Conservation (phyloP, 495 filamentous ascomycete species). For the Echria macrotheca region DNA sequence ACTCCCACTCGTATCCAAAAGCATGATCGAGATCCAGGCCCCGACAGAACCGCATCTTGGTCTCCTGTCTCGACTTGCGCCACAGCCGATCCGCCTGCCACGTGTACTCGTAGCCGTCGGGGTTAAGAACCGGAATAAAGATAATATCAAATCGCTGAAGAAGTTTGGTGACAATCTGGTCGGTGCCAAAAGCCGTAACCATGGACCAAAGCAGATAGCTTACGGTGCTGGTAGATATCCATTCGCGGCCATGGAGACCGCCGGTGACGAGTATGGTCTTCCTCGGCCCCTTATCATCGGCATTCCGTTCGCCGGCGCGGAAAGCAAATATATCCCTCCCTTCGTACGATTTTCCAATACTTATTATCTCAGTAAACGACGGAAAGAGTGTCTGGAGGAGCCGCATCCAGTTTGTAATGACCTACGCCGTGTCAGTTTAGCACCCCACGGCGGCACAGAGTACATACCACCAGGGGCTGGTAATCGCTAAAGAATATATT, state of each 20-base stretch:
- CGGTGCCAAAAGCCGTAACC: constrained; percentile 72
- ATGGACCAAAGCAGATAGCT: constrained; percentile 86
- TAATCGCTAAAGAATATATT: constrained; percentile 87
- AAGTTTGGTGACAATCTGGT: constrained; percentile 61
- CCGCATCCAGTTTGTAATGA: constrained; percentile 72
- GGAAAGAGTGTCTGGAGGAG: constrained; percentile 85
- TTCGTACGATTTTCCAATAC: constrained; percentile 75
- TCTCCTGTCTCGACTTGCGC: constrained; percentile 91
- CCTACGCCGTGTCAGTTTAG: constrained; percentile 16
- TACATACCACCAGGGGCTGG: constrained; percentile 71
- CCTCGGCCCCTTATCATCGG: constrained; percentile 32
- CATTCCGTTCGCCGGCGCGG: constrained; percentile 62
- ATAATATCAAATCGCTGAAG: constrained; percentile 79
- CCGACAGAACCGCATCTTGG: constrained; percentile 73
- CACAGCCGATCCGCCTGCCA: constrained; percentile 90
- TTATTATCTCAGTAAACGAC: constrained; percentile 64
- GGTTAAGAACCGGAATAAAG: constrained; percentile 83
- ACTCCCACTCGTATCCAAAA: constrained; percentile 82
- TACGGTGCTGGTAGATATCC: constrained; percentile 92
- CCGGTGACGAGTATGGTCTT: constrained; percentile 81
- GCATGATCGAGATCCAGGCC: constrained; percentile 86
- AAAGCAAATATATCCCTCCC: constrained; percentile 79
- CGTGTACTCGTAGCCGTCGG: constrained; percentile 89
- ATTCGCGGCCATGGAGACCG: constrained; percentile 87
- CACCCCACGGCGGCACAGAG: neutral